Evolutionary conservation across 2,329 filamentous ascomycete genomes (phyloP).

Genomic region (Graphiopsis chlorocephala): DNA sequence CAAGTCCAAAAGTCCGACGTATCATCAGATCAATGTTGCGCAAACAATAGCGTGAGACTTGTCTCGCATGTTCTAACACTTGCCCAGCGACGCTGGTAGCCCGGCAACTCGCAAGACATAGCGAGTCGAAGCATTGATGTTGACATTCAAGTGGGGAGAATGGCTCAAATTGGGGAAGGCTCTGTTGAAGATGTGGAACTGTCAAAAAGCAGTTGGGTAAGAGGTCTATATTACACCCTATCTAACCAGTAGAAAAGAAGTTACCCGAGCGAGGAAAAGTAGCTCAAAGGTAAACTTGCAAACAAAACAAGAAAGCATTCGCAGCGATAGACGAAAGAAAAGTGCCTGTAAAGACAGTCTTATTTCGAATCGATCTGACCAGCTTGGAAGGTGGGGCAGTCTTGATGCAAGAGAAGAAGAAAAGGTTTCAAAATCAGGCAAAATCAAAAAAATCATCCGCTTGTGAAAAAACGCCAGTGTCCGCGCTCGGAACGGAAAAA

Average conservation of each 20-base stretch:
- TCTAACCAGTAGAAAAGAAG: neutral
- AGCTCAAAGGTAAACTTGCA: neutral
- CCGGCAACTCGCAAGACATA: slow-evolving; percentile 1
- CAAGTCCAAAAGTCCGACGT: neutral
- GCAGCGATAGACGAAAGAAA: slow-evolving; percentile 2
- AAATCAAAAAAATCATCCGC: slow-evolving; percentile 2
- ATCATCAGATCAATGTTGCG: neutral
- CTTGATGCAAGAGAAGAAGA: slow-evolving; percentile 2
- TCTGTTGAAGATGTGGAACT: neutral
- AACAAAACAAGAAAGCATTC: neutral
- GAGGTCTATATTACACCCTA: slow-evolving; percentile 16
- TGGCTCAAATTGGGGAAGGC: too few relatives aligned
- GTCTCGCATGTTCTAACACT: neutral
- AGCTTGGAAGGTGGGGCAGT: neutral
- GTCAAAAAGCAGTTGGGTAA: neutral
- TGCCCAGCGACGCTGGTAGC: neutral
- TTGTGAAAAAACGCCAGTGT: slow-evolving; percentile 2
- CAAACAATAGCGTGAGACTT: neutral
- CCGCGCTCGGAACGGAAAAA: neutral
- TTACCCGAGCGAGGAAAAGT: neutral
- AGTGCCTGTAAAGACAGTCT: slow-evolving; percentile 6
- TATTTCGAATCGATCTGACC: neutral
- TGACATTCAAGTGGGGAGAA: too few relatives aligned
- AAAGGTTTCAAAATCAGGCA: neutral
- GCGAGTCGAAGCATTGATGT: too few relatives aligned